Base-by-base conservation (phyloP, 2,329 filamentous ascomycete species). In the Curvularia hawaiiensis region DNA sequence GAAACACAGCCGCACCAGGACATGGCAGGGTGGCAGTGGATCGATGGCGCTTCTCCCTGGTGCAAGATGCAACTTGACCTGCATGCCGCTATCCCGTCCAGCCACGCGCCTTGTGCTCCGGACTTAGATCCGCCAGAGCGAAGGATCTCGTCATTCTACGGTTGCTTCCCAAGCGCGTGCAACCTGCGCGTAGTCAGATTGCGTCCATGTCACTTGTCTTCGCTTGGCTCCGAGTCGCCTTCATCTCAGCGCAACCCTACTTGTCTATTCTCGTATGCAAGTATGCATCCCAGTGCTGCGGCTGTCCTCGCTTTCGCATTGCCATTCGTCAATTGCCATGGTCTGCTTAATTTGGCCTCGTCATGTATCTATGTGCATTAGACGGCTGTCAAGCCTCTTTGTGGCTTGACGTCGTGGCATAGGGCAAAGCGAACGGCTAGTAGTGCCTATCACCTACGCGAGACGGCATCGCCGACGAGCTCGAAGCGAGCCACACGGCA, bases 381-480 rank as follows among this genome's bases (percentile, higher is more conserved):
- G 47, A 31, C 57, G 22, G 12, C 45, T 54, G 51, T 43, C 30
- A 52, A 60, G 58, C 58, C 58, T 54, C 52, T 20, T 54, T 40
- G 58, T 59, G 58, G 56, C 58, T 59, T 54, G 49, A 31, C 31
- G 49, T 51, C 43, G 41, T 58, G 30, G 45, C 31, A 47, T 44
- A 51, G 49, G 48, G 38, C 49, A 20, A 40, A 48, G 38, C 49
- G 44, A 26, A 50, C 40, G 44, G 26, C 51, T 49, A 31, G 39
- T n/a, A 2, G 18, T 18, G n/a, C 8, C n/a, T 18, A n/a, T n/a
- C 11, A n/a, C 20, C 33, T 26, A 50, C 52, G 52, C 55, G 52
- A 57, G 47, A 52, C 59, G 56, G 56, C 56, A 59, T 59, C 59
- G 53, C 59, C 59, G 59, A 61, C 46, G 30, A 40, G 43, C 43